These are phyloP conservation scores for Pichia membranifaciens DNA, from an alignment of 805 yeast species.

Conservation along the genomic window DNA sequence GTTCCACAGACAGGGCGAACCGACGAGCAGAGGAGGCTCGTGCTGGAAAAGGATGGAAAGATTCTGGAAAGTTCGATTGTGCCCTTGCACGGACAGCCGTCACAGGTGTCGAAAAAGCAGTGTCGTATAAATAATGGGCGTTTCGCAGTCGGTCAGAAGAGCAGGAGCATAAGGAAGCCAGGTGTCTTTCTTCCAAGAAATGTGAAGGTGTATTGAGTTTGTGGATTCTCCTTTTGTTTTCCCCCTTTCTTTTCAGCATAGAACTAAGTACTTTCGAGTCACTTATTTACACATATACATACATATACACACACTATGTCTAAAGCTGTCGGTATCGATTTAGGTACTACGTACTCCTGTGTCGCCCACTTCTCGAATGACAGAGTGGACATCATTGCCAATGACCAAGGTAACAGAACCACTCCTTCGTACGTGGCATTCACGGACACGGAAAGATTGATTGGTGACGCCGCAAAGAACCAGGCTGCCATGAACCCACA, in stretches of 20 bases:
- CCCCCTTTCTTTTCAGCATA: not conserved
- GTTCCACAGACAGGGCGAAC: too few species aligned
- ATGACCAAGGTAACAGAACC: slow-evolving; percentile 98
- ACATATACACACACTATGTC: slow-evolving; percentile 32
- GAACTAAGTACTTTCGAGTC: not conserved
- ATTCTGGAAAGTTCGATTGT: not conserved
- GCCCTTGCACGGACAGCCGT: too few species aligned
- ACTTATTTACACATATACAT: not conserved
- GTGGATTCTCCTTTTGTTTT: not conserved
- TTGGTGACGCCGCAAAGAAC: slow-evolving; percentile 97
- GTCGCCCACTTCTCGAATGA: slow-evolving; percentile 92
- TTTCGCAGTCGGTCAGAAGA: not conserved
- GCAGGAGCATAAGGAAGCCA: too few species aligned
- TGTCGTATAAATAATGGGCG: not conserved
- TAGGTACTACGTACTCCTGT: slow-evolving; percentile 91
- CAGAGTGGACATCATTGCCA: slow-evolving; percentile 91
- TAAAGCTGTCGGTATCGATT: slow-evolving; percentile 66
- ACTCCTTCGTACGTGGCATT: slow-evolving; percentile 96
- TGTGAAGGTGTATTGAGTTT: too few species aligned
- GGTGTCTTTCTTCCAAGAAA: too few species aligned
- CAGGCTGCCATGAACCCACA: slow-evolving; percentile 92
- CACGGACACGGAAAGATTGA: slow-evolving; percentile 86
- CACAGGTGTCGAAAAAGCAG: too few species aligned
- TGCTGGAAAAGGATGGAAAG: too few species aligned
- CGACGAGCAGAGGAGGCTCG: too few species aligned